Evolutionary conservation across 805 yeast genomes (phyloP).

Genomic region (Yamadazyma philogaea): DNA sequence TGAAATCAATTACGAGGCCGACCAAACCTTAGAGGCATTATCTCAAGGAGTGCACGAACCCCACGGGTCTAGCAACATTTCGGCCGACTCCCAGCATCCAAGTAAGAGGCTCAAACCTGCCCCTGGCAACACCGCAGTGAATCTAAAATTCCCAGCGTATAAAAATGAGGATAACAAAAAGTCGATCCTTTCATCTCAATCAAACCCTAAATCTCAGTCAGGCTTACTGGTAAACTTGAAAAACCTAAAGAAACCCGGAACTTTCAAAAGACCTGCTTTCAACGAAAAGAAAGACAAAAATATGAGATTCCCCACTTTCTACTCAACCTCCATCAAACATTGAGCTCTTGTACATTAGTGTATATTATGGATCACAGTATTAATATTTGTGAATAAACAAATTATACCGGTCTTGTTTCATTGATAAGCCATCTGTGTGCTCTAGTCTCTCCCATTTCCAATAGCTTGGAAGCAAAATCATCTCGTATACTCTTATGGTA

Average conservation of each 20-base stretch:
- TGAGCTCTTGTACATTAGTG: constrained; percentile 9
- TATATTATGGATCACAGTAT: constrained; percentile 7
- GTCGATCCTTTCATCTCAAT: neutral
- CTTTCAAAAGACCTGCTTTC: constrained; percentile 26
- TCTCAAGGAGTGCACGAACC: neutral
- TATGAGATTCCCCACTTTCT: constrained; percentile 24
- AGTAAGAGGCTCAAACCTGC: constrained; percentile 9
- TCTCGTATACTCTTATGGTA: constrained; percentile 31
- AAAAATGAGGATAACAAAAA: constrained; percentile 10
- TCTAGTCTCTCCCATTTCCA: constrained; percentile 51
- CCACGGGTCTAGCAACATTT: neutral
- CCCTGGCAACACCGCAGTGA: neutral
- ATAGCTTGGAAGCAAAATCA: constrained; percentile 40
- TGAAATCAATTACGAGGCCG: constrained; percentile 1
- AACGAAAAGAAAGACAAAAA: constrained; percentile 17
- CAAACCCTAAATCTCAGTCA: neutral
- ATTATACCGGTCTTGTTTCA: constrained; percentile 49
- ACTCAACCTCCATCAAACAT: constrained; percentile 22
- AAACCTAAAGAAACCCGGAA: constrained; percentile 9
- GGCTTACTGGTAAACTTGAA: constrained; percentile 5
- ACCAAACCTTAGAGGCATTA: neutral
- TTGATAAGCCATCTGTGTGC: constrained; percentile 69
- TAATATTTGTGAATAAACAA: neutral
- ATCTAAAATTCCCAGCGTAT: constrained; percentile 15
- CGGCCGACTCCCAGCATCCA: neutral